These are phyloP conservation scores for Aspergillus costaricaensis DNA, from an alignment of 2,329 filamentous ascomycete genomes.

Conservation along the genomic window DNA sequence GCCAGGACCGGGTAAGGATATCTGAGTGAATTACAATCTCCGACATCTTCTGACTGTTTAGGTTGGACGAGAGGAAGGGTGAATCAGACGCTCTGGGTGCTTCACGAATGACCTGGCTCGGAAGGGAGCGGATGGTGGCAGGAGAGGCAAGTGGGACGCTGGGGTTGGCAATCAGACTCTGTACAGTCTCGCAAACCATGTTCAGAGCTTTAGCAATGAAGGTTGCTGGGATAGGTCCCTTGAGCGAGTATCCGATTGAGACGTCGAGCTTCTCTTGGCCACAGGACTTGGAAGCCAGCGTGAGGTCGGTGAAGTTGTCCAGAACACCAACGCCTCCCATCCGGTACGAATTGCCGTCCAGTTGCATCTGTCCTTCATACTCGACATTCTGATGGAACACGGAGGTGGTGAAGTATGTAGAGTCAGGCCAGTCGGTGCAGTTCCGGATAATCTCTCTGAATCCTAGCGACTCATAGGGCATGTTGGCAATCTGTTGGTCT, in stretches of 20 bases:
- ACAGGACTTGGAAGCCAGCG: slow-evolving; percentile 40
- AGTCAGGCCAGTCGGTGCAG: slow-evolving; percentile 46
- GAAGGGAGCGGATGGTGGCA: slow-evolving; percentile 34
- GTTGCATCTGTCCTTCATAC: slow-evolving; percentile 38
- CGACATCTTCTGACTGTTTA: slow-evolving; percentile 40
- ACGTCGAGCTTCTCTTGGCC: slow-evolving; percentile 37
- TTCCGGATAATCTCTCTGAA: slow-evolving; percentile 55
- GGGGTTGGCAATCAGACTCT: slow-evolving; percentile 40
- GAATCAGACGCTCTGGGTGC: slow-evolving; percentile 30
- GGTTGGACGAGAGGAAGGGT: slow-evolving; percentile 37
- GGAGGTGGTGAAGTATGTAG: slow-evolving; percentile 44
- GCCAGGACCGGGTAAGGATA: slow-evolving; percentile 43
- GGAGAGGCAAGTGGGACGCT: slow-evolving; percentile 37
- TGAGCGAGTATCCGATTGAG: slow-evolving; percentile 41
- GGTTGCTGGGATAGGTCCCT: slow-evolving; percentile 34
- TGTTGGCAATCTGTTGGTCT: slow-evolving; percentile 59
- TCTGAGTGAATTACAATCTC: slow-evolving; percentile 44
- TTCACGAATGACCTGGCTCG: slow-evolving; percentile 34
- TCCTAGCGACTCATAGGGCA: slow-evolving; percentile 58
- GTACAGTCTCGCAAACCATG: slow-evolving; percentile 43
- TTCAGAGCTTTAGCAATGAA: slow-evolving; percentile 42
- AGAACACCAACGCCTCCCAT: slow-evolving; percentile 43
- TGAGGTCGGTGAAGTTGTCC: slow-evolving; percentile 45
- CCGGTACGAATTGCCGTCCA: slow-evolving; percentile 42
- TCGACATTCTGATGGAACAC: slow-evolving; percentile 44